Evolutionary conservation across 2,329 filamentous ascomycete species (phyloP).

Genomic region (Alternaria burnsii): DNA sequence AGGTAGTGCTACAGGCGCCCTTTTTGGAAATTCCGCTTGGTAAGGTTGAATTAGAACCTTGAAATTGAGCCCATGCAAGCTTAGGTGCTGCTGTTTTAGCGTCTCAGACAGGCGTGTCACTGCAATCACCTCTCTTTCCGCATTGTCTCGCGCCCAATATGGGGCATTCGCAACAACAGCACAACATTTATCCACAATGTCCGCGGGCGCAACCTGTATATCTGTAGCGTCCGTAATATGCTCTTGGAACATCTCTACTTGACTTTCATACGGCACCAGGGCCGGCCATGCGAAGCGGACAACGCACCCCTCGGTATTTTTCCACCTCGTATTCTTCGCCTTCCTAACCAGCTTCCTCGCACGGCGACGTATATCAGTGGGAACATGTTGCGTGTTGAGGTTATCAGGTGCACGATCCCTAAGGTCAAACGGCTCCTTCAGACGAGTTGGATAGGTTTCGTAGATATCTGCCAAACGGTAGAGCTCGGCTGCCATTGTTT

Average conservation of each 20-base stretch:
- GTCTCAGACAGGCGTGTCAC: background rate
- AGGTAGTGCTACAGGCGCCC: background rate
- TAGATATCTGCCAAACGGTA: constrained; percentile 13
- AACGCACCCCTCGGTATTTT: background rate
- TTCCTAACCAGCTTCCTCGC: background rate
- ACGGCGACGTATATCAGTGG: background rate
- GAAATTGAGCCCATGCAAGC: background rate
- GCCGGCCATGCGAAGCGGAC: constrained; percentile 16
- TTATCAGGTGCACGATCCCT: background rate
- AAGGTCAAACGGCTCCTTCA: constrained; percentile 19
- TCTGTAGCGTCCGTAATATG: background rate
- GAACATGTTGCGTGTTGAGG: constrained; percentile 12
- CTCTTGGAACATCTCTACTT: constrained; percentile 7
- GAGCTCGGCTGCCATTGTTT: constrained; percentile 11
- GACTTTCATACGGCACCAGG: constrained; percentile 20
- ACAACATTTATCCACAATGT: background rate
- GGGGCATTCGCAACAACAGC: background rate
- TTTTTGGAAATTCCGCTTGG: background rate
- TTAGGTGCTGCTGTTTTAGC: background rate
- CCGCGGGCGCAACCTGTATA: background rate
- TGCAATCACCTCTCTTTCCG: background rate
- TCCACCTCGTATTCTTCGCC: background rate
- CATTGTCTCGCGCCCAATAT: background rate
- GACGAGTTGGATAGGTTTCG: constrained; percentile 11
- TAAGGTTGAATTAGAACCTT: background rate